A percentile compares a stretch with the other conserved stretches of the same genome.
Conservation (phyloP, 768 basidiomycete genomes). For the Termitomyces sp. region DNA sequence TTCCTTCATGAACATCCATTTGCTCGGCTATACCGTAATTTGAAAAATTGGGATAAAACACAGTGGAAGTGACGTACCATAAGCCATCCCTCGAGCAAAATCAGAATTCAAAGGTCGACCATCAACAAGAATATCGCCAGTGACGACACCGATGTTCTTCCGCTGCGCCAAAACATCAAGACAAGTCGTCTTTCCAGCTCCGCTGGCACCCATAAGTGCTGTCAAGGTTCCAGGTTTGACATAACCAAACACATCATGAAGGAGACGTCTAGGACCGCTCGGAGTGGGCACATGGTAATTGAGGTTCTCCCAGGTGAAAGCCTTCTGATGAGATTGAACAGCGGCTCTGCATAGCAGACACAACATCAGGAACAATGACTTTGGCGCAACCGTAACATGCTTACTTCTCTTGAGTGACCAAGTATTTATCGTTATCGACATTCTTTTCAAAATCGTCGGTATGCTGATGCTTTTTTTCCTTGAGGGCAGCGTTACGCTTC, state of each 20-base stretch:
- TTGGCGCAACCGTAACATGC: neutral
- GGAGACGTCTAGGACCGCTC: slow-evolving; percentile 52
- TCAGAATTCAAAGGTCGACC: slow-evolving; percentile 54
- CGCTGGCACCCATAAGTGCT: slow-evolving; percentile 84
- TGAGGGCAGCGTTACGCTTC: slow-evolving; percentile 47
- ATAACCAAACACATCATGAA: slow-evolving; percentile 75
- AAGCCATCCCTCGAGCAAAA: slow-evolving; percentile 66
- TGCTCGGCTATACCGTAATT: slow-evolving; percentile 53
- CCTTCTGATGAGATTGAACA: slow-evolving; percentile 32
- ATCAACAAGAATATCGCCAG: slow-evolving; percentile 63
- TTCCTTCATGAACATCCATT: slow-evolving; percentile 80
- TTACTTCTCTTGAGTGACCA: slow-evolving; percentile 9
- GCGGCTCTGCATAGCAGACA: slow-evolving; percentile 5
- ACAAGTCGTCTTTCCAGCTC: slow-evolving; percentile 78
- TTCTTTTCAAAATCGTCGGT: slow-evolving; percentile 24
- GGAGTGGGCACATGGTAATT: slow-evolving; percentile 74
- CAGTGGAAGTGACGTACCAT: slow-evolving; percentile 41
- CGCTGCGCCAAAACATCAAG: slow-evolving; percentile 70
- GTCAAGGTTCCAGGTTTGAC: slow-evolving; percentile 86
- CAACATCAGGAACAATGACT: neutral
- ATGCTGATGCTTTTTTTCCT: slow-evolving; percentile 45
- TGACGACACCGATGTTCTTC: slow-evolving; percentile 64
- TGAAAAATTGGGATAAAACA: slow-evolving; percentile 19
- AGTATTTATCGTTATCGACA: slow-evolving; percentile 1
- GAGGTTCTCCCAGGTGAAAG: slow-evolving; percentile 80